These are phyloP conservation scores for Gardenia jasminoides DNA, from an alignment of 257 asterid species.

Conservation along the genomic window DNA sequence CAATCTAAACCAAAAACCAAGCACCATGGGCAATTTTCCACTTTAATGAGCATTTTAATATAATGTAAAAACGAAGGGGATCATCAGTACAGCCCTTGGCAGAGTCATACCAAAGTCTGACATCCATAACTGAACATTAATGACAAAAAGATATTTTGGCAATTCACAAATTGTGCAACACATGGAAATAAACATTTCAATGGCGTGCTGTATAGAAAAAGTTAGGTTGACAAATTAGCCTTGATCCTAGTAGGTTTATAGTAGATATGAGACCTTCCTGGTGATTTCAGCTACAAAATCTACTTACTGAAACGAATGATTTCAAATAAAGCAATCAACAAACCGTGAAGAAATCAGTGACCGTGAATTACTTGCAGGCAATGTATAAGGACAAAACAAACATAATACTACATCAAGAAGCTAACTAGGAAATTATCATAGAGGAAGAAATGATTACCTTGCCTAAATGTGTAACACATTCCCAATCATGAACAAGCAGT, in stretches of 20 bases:
- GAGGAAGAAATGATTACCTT: slow-evolving; percentile 43
- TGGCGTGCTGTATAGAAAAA: not conserved
- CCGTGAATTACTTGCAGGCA: not conserved
- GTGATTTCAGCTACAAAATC: not conserved
- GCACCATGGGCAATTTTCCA: not conserved
- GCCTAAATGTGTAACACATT: slow-evolving; percentile 54
- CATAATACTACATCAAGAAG: not conserved
- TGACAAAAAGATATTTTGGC: not conserved
- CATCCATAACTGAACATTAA: not conserved
- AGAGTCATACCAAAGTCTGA: not conserved
- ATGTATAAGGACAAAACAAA: not conserved
- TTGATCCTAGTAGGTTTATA: not conserved
- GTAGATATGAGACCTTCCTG: not conserved
- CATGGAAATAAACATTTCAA: not conserved
- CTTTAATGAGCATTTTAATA: not conserved
- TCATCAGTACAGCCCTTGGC: not conserved
- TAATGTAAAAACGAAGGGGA: not conserved
- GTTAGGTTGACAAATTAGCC: not conserved
- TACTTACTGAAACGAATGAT: not conserved
- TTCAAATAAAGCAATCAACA: not conserved
- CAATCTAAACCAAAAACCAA: not conserved
- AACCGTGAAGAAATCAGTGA: not conserved
- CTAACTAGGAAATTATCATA: not conserved
- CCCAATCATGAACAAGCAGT: slow-evolving; percentile 63
- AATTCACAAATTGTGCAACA: not conserved